Conservation (phyloP, 371 early-diverging fungal genomes). For the Chytridium lagenaria region DNA sequence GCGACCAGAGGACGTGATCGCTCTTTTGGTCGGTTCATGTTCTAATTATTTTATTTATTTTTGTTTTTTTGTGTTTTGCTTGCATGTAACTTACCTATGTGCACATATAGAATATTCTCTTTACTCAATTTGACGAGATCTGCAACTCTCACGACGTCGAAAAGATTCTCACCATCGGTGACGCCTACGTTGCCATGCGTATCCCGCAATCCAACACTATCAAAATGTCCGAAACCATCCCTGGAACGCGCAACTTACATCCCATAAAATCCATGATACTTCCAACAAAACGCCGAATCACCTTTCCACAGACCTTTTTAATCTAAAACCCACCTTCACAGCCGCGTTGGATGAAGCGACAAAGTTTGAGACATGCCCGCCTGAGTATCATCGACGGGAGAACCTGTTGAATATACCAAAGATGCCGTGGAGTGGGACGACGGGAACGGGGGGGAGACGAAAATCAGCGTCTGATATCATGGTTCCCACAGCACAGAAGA, state of each 20-base stretch:
- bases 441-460: too few relatives aligned
- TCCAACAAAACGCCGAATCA: too few relatives aligned
- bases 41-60: not conserved
- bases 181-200: conserved; percentile 24
- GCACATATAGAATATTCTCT: conserved; percentile 12
- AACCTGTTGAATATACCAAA: too few relatives aligned
- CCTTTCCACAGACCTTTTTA: too few relatives aligned
- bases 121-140: conserved; percentile 14
- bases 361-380: too few relatives aligned
- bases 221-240: not conserved
- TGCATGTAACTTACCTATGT: not conserved
- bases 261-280: not conserved
- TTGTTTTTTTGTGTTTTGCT: too few relatives aligned
- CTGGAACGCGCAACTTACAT: not conserved
- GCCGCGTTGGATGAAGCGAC: too few relatives aligned
- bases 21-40: not conserved
- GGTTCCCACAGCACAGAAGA: too few relatives aligned
- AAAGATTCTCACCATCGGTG: conserved; percentile 20
- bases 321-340: too few relatives aligned
- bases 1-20: not conserved
- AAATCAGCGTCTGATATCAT: too few relatives aligned
- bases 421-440: too few relatives aligned
- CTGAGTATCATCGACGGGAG: too few relatives aligned
- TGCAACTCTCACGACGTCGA: conserved; percentile 14
- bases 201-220: not conserved